Base-by-base conservation (phyloP, 2,329 filamentous ascomycete genomes). In the Arthroderma sp. region DNA sequence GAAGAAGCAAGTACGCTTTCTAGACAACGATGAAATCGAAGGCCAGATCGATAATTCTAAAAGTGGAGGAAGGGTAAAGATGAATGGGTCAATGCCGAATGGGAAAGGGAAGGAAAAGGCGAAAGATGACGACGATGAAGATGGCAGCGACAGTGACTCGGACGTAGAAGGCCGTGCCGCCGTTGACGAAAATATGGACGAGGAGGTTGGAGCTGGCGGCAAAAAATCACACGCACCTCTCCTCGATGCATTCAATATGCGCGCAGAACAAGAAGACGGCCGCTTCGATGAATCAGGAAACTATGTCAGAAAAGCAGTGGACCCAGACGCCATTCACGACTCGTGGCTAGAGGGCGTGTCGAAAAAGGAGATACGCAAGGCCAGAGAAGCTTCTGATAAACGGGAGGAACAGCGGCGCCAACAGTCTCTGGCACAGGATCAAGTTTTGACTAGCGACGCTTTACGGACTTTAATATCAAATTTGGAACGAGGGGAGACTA, bases 201-300 rank as follows among this genome's bases (percentile, higher is more conserved):
- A 88, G 44, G 91, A 98, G 61, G 72, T 98, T 4, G 91, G 91
- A 1, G 81, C 85, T 1, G 91, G 91, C 9, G 83, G 84, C 1
- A 82, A 93, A 55, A 96, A 95, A 68, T 84, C 80, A 55, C 86
- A 95, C 62, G 91, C 91, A 1, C 91, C 91, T 1, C 85, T 91
- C 61, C 74, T 98, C 4, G 91, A 96, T 62, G 89, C 89, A 2
- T 98, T 98, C 73, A 96, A 98, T 59, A 84, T 98, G 73, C 80
- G 78, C 47, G 70, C 77, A 8, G 91, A 98, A 62, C 81, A 93
- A 61, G 87, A 96, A 57, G 89, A 96, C 54, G 91, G 91, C 1
- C 75, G 80, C 7, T 98, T 95, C 56, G 91, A 98, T 60, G 83
- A 91, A 54, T 70, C 80, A 1, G 89, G 89, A 6, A 98, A 96